These are phyloP conservation scores for Phytophthora sp. DNA, from an alignment of 352 stramenopile genomes.

Conservation along the genomic window DNA sequence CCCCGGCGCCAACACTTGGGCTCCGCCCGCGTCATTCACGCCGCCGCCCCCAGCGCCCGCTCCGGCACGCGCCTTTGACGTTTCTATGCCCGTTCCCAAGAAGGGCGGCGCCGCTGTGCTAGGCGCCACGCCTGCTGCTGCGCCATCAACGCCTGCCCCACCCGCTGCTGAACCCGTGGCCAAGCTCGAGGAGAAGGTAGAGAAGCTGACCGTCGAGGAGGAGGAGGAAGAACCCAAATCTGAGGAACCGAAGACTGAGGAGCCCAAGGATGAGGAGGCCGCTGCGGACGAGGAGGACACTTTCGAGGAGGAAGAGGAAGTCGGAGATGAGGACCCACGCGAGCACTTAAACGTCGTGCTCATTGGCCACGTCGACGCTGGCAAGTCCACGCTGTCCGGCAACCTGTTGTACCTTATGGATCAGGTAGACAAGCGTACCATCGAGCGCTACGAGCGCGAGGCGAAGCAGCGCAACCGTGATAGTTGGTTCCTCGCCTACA, in stretches of 20 bases:
- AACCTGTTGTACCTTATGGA: slow-evolving; percentile 99
- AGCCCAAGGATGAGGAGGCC: slow-evolving; percentile 37
- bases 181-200: slow-evolving; percentile 39
- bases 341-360: slow-evolving; percentile 99
- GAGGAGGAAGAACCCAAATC: slow-evolving; percentile 35
- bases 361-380: slow-evolving; percentile 99
- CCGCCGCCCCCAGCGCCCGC: slow-evolving; percentile 54
- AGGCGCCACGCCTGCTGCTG: slow-evolving; percentile 20
- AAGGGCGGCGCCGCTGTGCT: slow-evolving; percentile 60
- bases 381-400: slow-evolving; percentile 98
- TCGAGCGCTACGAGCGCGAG: slow-evolving; percentile 98
- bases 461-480: slow-evolving; percentile 93
- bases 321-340: slow-evolving; percentile 93
- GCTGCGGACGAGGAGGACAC: slow-evolving; percentile 64
- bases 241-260: slow-evolving; percentile 40
- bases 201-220: slow-evolving; percentile 33
- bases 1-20: slow-evolving; percentile 63
- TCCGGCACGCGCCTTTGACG: slow-evolving; percentile 53
- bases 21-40: slow-evolving; percentile 50
- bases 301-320: slow-evolving; percentile 68
- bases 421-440: slow-evolving; percentile 99
- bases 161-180: slow-evolving; percentile 32
- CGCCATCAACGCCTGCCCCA: slow-evolving; percentile 32
- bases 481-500: slow-evolving; percentile 97
- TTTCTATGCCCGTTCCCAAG: slow-evolving; percentile 78